These are phyloP conservation scores for Boletus sp. DNA, from an alignment of 768 basidiomycete genomes.

Conservation along the genomic window DNA sequence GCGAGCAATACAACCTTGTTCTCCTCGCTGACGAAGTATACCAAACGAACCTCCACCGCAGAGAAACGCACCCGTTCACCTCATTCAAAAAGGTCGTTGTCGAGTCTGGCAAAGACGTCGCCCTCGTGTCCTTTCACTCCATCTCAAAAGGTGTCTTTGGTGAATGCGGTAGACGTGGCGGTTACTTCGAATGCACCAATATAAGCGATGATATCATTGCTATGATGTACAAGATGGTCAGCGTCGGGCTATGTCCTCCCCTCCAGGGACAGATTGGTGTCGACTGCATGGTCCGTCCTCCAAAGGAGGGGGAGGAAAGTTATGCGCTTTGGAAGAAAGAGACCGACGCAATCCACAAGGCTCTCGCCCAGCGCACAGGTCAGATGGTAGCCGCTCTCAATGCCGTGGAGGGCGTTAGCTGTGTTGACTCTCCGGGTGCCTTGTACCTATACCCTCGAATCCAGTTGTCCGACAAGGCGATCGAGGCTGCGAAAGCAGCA, in stretches of 20 bases:
- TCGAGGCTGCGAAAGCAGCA: constrained; percentile 64
- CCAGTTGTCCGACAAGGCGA: constrained; percentile 66
- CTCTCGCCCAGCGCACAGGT: constrained; percentile 65
- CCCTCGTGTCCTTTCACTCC: constrained; percentile 94
- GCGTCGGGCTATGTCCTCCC: constrained; percentile 86
- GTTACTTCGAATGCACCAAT: constrained; percentile 93
- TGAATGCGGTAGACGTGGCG: constrained; percentile 96
- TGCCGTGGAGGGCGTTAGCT: constrained; percentile 81
- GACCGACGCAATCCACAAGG: constrained; percentile 75
- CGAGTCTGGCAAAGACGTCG: constrained; percentile 55
- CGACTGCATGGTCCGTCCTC: constrained; percentile 91
- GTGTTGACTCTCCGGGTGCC: constrained; percentile 87
- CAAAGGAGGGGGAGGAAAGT: constrained; percentile 68
- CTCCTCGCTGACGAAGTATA: constrained; percentile 99
- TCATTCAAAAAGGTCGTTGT: constrained; percentile 92
- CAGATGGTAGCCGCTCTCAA: constrained; percentile 82
- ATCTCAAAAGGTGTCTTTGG: constrained; percentile 96
- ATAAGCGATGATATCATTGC: constrained; percentile 73
- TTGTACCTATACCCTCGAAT: constrained; percentile 92
- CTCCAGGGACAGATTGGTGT: constrained; percentile 91
- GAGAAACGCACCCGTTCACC: constrained; percentile 68
- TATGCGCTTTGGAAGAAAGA: constrained; percentile 82
- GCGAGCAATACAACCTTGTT: constrained; percentile 81
- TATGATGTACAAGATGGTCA: constrained; percentile 95
- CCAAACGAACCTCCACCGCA: constrained; percentile 85